Conservation (phyloP, 176 grass and related monocot genomes). For the Oryza longistaminata region DNA sequence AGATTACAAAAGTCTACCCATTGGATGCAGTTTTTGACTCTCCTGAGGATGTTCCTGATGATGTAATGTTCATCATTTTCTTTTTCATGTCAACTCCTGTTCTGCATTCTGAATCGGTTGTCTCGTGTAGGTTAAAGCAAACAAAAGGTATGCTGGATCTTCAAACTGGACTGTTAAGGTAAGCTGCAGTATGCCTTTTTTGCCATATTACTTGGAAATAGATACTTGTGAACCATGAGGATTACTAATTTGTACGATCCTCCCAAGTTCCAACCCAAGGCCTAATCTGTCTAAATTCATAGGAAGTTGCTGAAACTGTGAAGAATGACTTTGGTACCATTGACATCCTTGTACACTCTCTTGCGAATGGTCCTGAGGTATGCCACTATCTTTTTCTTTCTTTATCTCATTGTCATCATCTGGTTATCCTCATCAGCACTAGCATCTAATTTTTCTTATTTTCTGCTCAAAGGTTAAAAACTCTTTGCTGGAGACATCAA, state of each 20-base stretch:
- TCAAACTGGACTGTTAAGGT: slow-evolving; percentile 98
- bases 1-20: slow-evolving; percentile 90
- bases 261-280: neutral
- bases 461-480: slow-evolving; percentile 64
- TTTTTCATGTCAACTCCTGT: neutral
- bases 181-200: slow-evolving; percentile 14
- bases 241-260: slow-evolving; percentile 1
- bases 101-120: neutral
- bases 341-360: slow-evolving; percentile 96
- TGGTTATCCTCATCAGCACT: neutral
- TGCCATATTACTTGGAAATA: neutral
- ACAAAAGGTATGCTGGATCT: slow-evolving; percentile 90
- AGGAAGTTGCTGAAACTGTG: slow-evolving; percentile 92
- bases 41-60: slow-evolving; percentile 88
- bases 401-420: neutral
- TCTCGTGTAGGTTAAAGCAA: slow-evolving; percentile 63
- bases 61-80: slow-evolving; percentile 54
- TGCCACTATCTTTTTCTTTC: neutral
- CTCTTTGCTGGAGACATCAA: slow-evolving; percentile 90
- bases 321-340: slow-evolving; percentile 97
- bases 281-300: slow-evolving; percentile 23
- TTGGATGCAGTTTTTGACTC: slow-evolving; percentile 91
- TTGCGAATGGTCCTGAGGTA: slow-evolving; percentile 97
- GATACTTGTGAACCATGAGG: neutral
- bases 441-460: neutral